Evolutionary conservation across 1,139 yeast genomes (phyloP).

Genomic region (Suhomyces guaymorum): DNA sequence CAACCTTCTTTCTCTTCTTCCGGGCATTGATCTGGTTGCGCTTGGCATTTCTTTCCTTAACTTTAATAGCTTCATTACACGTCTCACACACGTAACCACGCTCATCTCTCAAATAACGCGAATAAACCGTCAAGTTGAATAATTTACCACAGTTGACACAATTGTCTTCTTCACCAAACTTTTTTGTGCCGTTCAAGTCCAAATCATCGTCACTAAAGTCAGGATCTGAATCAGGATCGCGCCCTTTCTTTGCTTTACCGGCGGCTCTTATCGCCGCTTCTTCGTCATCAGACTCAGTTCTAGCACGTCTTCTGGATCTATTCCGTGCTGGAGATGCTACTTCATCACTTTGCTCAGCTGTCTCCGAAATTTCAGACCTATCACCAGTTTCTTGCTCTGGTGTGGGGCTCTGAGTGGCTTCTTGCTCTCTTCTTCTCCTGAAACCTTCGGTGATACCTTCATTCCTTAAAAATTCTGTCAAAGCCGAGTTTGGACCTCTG

Average conservation of each 20-base stretch:
- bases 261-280: constrained; percentile 44
- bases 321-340: not conserved
- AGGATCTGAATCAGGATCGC: constrained; percentile 32
- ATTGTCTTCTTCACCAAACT: constrained; percentile 48
- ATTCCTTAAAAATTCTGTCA: constrained; percentile 69
- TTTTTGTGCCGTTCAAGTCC: constrained; percentile 22
- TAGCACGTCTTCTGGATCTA: not conserved
- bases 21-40: constrained; percentile 63
- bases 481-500: constrained; percentile 76
- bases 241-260: constrained; percentile 36
- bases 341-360: not conserved
- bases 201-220: constrained; percentile 33
- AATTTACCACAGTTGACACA: constrained; percentile 62
- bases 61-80: constrained; percentile 53
- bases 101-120: constrained; percentile 51
- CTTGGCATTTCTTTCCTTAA: constrained; percentile 45
- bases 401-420: constrained; percentile 9
- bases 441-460: constrained; percentile 90
- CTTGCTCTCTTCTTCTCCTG: constrained; percentile 52
- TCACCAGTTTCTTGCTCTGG: constrained; percentile 4
- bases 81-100: constrained; percentile 65
- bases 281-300: constrained; percentile 20
- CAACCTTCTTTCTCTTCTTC: constrained; percentile 72
- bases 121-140: constrained; percentile 65
- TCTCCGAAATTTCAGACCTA: not conserved